These are phyloP conservation scores for Discostella stelligera DNA, from an alignment of 352 stramenopile species.

Conservation along the genomic window DNA sequence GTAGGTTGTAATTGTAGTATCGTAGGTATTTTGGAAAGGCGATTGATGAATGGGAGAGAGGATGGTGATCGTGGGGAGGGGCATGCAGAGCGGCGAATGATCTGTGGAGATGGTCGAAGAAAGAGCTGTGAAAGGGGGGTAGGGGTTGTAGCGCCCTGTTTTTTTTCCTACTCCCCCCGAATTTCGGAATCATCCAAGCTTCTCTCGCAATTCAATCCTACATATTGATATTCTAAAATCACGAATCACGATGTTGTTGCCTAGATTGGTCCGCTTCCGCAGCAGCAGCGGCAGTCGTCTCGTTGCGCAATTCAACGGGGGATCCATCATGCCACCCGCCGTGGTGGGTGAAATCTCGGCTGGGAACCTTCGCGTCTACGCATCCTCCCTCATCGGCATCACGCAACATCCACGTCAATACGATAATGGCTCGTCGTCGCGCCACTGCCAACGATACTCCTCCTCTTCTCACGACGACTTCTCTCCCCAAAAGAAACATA, in stretches of 20 bases:
- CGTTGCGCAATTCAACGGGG: not conserved
- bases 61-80: not conserved
- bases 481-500: slow-evolving; percentile 51
- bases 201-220: no score
- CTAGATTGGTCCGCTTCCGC: not conserved
- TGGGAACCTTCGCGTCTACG: not conserved
- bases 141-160: not conserved
- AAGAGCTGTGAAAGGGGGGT: not conserved
- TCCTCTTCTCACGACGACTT: slow-evolving; percentile 52
- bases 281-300: not conserved
- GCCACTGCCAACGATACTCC: slow-evolving; percentile 9
- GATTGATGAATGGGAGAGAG: not conserved
- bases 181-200: not conserved
- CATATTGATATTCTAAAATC: no score
- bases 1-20: not conserved
- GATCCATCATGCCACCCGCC: not conserved
- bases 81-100: no score
- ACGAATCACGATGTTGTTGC: not conserved
- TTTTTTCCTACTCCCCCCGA: not conserved
- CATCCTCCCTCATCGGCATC: not conserved
- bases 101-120: not conserved
- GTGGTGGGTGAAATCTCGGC: not conserved
- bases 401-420: not conserved
- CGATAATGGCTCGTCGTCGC: not conserved
- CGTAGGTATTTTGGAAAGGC: not conserved